Evolutionary conservation across 1,284 basidiomycete species (phyloP).

Genomic region (Trichosporon asahii): DNA sequence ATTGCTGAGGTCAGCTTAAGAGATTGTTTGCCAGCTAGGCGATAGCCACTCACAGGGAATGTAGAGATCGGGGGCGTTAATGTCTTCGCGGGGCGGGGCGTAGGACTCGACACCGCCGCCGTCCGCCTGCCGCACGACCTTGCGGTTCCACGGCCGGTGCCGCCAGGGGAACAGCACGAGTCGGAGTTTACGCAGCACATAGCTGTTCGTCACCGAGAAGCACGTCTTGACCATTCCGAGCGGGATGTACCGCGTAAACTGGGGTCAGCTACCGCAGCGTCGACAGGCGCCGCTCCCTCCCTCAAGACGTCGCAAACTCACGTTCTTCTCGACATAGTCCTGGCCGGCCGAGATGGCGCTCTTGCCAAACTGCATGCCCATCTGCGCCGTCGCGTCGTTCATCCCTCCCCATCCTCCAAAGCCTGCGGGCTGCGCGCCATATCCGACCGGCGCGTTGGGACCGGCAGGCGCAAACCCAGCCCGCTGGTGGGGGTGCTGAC

Average conservation of each 20-base stretch:
- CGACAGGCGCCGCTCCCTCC: too few relatives aligned
- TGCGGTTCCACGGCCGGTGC: slow-evolving; percentile 76
- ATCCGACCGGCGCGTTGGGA: slow-evolving; percentile 22
- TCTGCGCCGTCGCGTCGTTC: slow-evolving; percentile 89
- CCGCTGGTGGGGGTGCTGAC: slow-evolving; percentile 7
- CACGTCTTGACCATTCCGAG: slow-evolving; percentile 79
- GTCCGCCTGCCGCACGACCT: slow-evolving; percentile 55
- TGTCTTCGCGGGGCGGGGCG: slow-evolving; percentile 84
- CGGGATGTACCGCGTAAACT: slow-evolving; percentile 76
- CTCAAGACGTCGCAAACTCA: too few relatives aligned
- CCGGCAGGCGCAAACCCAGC: slow-evolving; percentile 13
- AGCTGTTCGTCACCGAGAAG: slow-evolving; percentile 95
- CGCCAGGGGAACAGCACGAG: slow-evolving; percentile 95
- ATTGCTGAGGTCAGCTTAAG: slow-evolving; percentile 61
- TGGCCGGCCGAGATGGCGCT: slow-evolving; percentile 90
- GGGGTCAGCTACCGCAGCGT: background rate
- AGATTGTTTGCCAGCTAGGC: too few relatives aligned
- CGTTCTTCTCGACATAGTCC: slow-evolving; percentile 93
- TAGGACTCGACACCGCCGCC: slow-evolving; percentile 66
- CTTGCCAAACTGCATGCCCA: slow-evolving; percentile 93
- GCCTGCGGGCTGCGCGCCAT: slow-evolving; percentile 14
- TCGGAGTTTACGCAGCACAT: slow-evolving; percentile 85
- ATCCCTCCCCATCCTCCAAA: slow-evolving; percentile 54
- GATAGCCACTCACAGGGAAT: slow-evolving; percentile 71
- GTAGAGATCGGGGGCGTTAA: slow-evolving; percentile 94